These are phyloP conservation scores for Zymoseptoria brevis DNA, from an alignment of 2,329 filamentous ascomycete genomes.

Conservation along the genomic window DNA sequence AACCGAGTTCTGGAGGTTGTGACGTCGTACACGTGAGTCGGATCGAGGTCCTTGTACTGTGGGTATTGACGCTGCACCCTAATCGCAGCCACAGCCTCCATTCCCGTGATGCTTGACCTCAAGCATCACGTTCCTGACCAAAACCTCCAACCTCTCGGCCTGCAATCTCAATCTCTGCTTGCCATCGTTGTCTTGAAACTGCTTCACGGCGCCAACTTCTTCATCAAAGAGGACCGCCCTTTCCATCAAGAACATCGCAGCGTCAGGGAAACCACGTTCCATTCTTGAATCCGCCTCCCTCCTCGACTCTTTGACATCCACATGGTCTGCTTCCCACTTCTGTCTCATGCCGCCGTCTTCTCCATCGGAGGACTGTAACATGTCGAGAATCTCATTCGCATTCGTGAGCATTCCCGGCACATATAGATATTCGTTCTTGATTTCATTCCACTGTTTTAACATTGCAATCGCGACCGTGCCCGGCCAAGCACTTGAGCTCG, in stretches of 20 bases:
- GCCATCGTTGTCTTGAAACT: conserved; percentile 22
- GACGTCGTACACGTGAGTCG: neutral
- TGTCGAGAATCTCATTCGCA: conserved; percentile 27
- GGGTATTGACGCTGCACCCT: neutral
- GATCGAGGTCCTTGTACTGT: neutral
- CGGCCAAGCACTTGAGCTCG: conserved; percentile 28
- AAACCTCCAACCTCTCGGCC: conserved; percentile 10
- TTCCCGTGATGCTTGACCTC: conserved; percentile 20
- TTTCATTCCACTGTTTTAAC: conserved; percentile 26
- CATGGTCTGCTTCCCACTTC: conserved; percentile 27
- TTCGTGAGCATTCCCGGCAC: conserved; percentile 28
- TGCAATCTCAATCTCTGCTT: conserved; percentile 14
- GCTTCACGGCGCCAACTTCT: conserved; percentile 17
- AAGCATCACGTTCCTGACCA: conserved; percentile 18
- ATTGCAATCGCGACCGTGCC: conserved; percentile 24
- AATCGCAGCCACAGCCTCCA: conserved; percentile 30
- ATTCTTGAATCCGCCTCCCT: conserved; percentile 30
- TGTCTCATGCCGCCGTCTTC: conserved; percentile 16
- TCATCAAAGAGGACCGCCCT: conserved; percentile 32
- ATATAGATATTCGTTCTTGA: conserved; percentile 33
- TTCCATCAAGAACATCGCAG: conserved; percentile 33
- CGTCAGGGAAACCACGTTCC: conserved; percentile 31
- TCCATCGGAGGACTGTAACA: conserved; percentile 23
- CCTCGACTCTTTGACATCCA: conserved; percentile 30
- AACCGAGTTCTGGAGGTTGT: neutral